Evolutionary conservation across 257 asterid species (phyloP), one percentile per base, ranked within the genome.

Genomic region (Solanum lycopersicoides): DNA sequence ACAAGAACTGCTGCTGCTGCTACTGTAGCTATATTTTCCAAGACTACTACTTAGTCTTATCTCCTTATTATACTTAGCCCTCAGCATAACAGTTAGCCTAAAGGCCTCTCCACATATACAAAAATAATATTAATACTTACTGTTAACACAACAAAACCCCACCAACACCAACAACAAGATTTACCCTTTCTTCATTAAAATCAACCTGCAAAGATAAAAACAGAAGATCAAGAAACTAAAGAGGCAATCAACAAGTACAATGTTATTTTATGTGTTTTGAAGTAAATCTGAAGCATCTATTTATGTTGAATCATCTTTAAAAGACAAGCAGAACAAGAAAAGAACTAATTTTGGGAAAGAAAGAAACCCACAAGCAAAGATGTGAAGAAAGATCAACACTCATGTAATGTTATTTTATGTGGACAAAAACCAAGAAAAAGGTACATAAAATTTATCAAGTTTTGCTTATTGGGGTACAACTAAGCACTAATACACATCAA

Each of bases 391-490:
- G 88, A 88, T 83, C 86, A 89, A 88, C 85, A 90, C 89, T 90
- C 88, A 84, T 82, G 89, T 87, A 71, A 83, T 93, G 98, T 95
- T 94, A 96, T 95, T 95, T 95, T 93, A 96, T 96, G 99, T 96
- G 96, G 92, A 88, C 32, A 86, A 87, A 88, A 88, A 83, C 85
- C 60, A 39, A 88, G 85, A 91, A 88, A 83, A 88, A 92, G 90
- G 90, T 89, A 71, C 85, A 89, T 34, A 50, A 84, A 88, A 68
- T 91, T 90, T 82, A 77, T 73, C 77, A 91, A 87, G 79, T 88
- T 91, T 91, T 83, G 85, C 69, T 87, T 88, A 87, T 87, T 89
- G 93, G 95, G 83, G 89, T 90, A 92, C 92, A 91, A 91, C 92
- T 85, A 85, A 89, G 90, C 90, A 89, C 89, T 90, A 88, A 35